Conservation (phyloP, 2,329 filamentous ascomycete species). For the Fusarium sp. region DNA sequence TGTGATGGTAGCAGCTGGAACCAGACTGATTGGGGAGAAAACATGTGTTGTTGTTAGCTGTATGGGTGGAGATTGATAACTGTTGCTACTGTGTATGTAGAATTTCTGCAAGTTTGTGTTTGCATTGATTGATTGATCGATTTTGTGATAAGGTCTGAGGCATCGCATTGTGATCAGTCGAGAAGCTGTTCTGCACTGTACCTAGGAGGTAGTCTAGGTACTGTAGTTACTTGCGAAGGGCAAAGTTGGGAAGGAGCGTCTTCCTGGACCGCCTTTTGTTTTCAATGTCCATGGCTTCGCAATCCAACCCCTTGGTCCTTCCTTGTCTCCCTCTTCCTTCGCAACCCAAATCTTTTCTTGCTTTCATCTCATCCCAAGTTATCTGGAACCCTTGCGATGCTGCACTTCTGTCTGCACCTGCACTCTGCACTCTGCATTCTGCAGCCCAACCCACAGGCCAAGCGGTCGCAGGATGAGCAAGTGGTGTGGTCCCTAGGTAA, state of each 20-base stretch:
- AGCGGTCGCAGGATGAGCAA: conserved; percentile 42
- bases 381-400: conserved; percentile 34
- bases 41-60: conserved; percentile 13
- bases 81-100: conserved; percentile 1
- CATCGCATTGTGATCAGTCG: conserved; percentile 5
- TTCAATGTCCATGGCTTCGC: neutral
- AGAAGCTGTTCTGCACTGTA: neutral
- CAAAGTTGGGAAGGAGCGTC: conserved; percentile 1
- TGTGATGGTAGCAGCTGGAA: conserved; percentile 14
- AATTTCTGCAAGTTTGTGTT: conserved; percentile 13
- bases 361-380: conserved; percentile 14
- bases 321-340: neutral
- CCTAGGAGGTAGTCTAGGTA: neutral
- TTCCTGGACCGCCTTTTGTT: conserved; percentile 24
- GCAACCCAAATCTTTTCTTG: neutral
- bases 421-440: conserved; percentile 26
- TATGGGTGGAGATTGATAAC: conserved; percentile 14
- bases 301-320: conserved; percentile 5
- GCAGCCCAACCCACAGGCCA: conserved; percentile 42
- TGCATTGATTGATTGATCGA: conserved; percentile 3
- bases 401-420: conserved; percentile 15
- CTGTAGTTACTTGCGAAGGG: neutral
- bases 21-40: conserved; percentile 12
- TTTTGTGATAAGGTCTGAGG: neutral
- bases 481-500: conserved; percentile 39